Evolutionary conservation across 2,329 filamentous ascomycete genomes (phyloP).

Genomic region (Arthrobotrys iridis): DNA sequence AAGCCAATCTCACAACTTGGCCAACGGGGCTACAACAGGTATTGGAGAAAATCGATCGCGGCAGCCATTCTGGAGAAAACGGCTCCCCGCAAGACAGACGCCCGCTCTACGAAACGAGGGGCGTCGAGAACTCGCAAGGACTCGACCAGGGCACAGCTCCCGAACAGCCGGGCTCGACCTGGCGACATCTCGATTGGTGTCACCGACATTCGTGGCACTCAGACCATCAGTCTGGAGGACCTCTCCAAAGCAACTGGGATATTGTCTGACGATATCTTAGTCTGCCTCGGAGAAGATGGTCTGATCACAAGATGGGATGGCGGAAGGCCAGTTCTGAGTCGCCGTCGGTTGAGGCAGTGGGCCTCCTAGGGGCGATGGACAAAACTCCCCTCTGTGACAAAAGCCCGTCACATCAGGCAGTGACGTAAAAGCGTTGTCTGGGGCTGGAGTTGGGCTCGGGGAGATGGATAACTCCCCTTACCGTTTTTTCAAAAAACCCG

Average conservation of each 20-base stretch:
- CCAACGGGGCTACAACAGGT: slow-evolving; percentile 56
- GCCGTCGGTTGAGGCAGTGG: slow-evolving; percentile 9
- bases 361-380: not conserved
- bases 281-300: not conserved
- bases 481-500: not conserved
- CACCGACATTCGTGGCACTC: not conserved
- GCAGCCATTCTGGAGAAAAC: slow-evolving; percentile 27
- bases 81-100: not conserved
- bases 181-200: slow-evolving; percentile 6
- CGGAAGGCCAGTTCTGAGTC: slow-evolving; percentile 10
- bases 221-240: slow-evolving; percentile 14
- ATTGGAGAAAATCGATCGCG: slow-evolving; percentile 61
- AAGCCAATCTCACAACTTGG: slow-evolving; percentile 67
- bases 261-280: slow-evolving; percentile 30
- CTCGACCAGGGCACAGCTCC: not conserved
- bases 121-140: slow-evolving; percentile 12
- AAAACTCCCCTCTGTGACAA: not conserved
- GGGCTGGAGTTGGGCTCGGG: not conserved
- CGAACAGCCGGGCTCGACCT: not conserved
- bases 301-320: slow-evolving; percentile 16
- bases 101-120: slow-evolving; percentile 29
- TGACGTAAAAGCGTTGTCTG: not conserved
- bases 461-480: not conserved
- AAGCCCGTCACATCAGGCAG: not conserved
- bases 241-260: slow-evolving; percentile 30